Base-by-base conservation (phyloP, 768 basidiomycete genomes). In the Mycena capillaripes region DNA sequence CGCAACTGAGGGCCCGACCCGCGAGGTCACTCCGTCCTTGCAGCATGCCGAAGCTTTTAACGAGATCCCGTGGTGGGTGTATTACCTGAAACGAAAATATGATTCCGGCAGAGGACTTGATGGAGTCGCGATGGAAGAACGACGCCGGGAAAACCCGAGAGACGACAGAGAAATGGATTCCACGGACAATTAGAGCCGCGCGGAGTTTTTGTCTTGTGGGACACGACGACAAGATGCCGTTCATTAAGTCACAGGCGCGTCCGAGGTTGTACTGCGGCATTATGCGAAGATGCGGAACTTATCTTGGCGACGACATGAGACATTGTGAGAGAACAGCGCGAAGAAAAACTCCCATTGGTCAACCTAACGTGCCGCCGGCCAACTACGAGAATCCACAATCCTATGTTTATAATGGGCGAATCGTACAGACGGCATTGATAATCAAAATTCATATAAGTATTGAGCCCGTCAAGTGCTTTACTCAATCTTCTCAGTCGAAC, bases 401-500 rank as follows among this genome's bases (percentile, higher is more conserved):
- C 38, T 2, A 16, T 38, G 16, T 38, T 38, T 38, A 38, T 38
- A 38, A 16, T 38, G 38, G 12, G 25, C 46, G 27, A 58, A 59
- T 59, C 32, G 6, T n/a, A 40, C 10, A 23, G 4, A 30, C 2
- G 1, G 29, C 27, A 34, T 62, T 27, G 27, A 46, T 36, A 58
- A 70, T n/a, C 10, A n/a, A 12, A 36, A 32, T 34, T 48, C 61
- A 63, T 57, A 44, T 8, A 56, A 59, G 32, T 12, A 23, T 46
- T 16, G 32, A 2, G 19, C 38, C 27, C 27, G 21, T n/a, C n/a
- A n/a, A 59, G 32, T 60, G 7, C 12, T 66, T 57, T 72, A 70
- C 56, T 75, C 70, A 7, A 58, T 58, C 70, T 72, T 72, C 58
- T 75, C 74, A 17, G 74, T 75, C 4, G 66, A 69, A 16, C 40